Percentiles rank a stretch among this genome's conserved stretches.
These are phyloP conservation scores for Halophytophthora batemanensis DNA, from an alignment of 352 stramenopile species.

Conservation along the genomic window DNA sequence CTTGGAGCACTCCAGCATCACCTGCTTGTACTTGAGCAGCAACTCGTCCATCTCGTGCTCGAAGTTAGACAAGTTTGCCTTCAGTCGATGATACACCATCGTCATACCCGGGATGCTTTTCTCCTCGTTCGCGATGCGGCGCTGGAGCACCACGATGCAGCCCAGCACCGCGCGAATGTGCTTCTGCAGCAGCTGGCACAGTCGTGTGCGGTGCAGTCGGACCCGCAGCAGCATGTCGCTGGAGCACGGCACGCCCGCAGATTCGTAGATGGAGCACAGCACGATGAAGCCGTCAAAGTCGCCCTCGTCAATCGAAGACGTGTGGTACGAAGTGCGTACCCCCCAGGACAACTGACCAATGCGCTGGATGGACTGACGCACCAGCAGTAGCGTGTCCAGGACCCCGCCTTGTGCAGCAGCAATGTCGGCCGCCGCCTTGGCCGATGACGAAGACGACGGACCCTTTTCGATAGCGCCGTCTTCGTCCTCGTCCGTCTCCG, in stretches of 20 bases:
- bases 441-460: constrained; percentile 53
- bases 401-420: constrained; percentile 55
- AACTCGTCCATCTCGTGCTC: constrained; percentile 68
- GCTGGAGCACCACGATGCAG: constrained; percentile 71
- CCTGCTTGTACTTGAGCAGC: constrained; percentile 66
- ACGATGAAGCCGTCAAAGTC: constrained; percentile 84
- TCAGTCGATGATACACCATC: constrained; percentile 68
- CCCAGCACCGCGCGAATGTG: constrained; percentile 68
- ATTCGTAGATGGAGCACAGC: constrained; percentile 83
- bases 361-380: constrained; percentile 83
- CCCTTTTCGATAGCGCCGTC: constrained; percentile 47
- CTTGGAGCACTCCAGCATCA: constrained; percentile 72
- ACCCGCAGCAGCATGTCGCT: constrained; percentile 73
- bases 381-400: constrained; percentile 72
- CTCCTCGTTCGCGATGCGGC: constrained; percentile 69
- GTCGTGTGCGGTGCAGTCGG: constrained; percentile 58
- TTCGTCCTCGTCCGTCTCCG: constrained; percentile 75
- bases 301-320: constrained; percentile 77
- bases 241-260: constrained; percentile 52
- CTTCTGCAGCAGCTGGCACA: constrained; percentile 72
- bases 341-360: constrained; percentile 83
- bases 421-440: constrained; percentile 52
- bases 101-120: constrained; percentile 80
- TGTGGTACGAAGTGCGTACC: constrained; percentile 81
- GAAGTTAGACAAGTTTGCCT: constrained; percentile 52